phyloP scores from a whole-genome alignment of 2,329 filamentous ascomycete species.

The Trichoderma sp. region DNA sequence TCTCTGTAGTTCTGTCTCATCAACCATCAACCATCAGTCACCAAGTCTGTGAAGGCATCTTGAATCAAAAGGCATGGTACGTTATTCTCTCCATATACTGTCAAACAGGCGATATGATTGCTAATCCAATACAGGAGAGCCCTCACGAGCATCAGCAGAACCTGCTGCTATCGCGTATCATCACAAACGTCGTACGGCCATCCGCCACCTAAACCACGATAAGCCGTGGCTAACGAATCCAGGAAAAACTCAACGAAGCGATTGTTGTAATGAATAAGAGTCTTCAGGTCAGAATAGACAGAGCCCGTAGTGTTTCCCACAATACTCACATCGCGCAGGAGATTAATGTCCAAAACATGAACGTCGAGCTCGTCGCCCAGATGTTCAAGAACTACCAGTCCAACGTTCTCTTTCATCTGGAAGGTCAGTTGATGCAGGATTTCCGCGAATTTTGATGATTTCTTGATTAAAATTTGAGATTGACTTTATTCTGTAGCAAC shows the following conservation, averaged over 20 bases:
- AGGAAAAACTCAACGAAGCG: slow-evolving; percentile 98
- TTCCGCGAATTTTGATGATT: too few relatives aligned
- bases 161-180: slow-evolving; percentile 88
- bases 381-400: slow-evolving; percentile 99
- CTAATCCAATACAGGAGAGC: slow-evolving; percentile 65
- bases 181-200: slow-evolving; percentile 85
- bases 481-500: slow-evolving; percentile 60
- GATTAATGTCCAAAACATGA: slow-evolving; percentile 99
- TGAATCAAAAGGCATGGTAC: neutral
- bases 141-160: slow-evolving; percentile 98
- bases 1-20: slow-evolving; percentile 6
- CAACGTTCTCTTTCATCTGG: slow-evolving; percentile 94
- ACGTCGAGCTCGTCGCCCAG: slow-evolving; percentile 93
- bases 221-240: slow-evolving; percentile 5
- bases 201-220: neutral
- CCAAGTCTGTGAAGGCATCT: neutral
- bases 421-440: slow-evolving; percentile 63
- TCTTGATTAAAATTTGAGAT: neutral
- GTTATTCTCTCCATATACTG: too few relatives aligned
- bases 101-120: too few relatives aligned
- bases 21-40: neutral
- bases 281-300: slow-evolving; percentile 64
- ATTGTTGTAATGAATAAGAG: slow-evolving; percentile 90
- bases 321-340: slow-evolving; percentile 58
- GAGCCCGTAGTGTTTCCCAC: too few relatives aligned